Evolutionary conservation across 1,284 basidiomycete genomes (phyloP), one percentile per base, ranked within the genome.

Genomic region (Pseudozyma hubeiensis): DNA sequence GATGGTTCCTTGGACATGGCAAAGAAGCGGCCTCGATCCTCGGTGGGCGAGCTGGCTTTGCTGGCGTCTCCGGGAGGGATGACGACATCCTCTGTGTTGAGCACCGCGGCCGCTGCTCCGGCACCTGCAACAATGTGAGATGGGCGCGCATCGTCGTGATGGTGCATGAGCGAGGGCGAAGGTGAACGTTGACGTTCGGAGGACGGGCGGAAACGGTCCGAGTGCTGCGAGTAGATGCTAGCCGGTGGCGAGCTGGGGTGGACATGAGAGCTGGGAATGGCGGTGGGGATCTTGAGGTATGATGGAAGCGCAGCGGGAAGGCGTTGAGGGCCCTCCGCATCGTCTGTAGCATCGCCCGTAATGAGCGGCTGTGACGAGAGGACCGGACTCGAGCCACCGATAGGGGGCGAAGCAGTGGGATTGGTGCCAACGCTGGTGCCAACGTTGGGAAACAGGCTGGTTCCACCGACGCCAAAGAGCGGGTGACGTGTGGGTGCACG

Each of bases 261-360:
- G 9, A 77, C 73, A 29, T 80, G 78, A 9, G 76, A 65, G 60
- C 81, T 78, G 19, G 81, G 81, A 17, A 83, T 82, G 11, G 78
- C 56, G 16, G 82, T 84, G 4, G 82, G 82, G 47, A 84, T 84
- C 60, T 81, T 81, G 51, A 84, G 81, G 41, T 83, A 84, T 6
- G 82, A 84, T 6, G 82, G 82, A 7, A 83, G 56, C 3, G 82
- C 74, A 13, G 67, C 52, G 3, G 54, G 63, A n/a, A 52, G n/a
- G 31, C 61, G 64, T 5, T 48, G 47, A 9, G 66, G 31, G 5
- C 31, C 50, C n/a, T 55, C 46, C 8, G 46, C 37, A 17, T 53
- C 62, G 41, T 71, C 67, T 7, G 13, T 30, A 4, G 30, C 51
- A 34, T 66, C 63, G 9, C 44, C 60, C 10, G 64, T 19, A 9